Base-by-base conservation (phyloP, 2,329 filamentous ascomycete genomes). In the Aspergillus pseudoterreus region DNA sequence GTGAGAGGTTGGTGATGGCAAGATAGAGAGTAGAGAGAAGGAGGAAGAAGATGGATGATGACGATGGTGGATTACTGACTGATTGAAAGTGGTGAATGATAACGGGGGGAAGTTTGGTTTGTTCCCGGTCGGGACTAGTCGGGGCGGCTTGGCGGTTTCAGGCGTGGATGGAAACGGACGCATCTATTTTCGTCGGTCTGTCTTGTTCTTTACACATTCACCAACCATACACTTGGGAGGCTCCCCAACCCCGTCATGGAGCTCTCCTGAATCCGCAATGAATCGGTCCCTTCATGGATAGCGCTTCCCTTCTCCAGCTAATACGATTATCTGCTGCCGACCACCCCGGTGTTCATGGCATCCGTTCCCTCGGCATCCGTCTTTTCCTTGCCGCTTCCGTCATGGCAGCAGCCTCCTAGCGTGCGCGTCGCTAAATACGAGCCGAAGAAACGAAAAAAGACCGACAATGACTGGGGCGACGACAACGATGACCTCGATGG, bases 311-410 rank as follows among this genome's bases (percentile, higher is more conserved):
- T 17, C 14, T n/a, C 35, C 35, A 36, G 45, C 35, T 41, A 47
- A 21, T 14, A 10, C 33, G 41, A 38, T 33, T 22, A 43, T 32
- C 38, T 19, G 19, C 22, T 42, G 41, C 41, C 38, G 45, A 15
- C 47, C 24, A 27, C 22, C 32, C 43, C 45, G 45, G 19, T 19
- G 45, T 59, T 54, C 51, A 70, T 70, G 67, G 64, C 64, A 49
- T 59, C 59, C 49, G 48, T 53, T 45, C 64, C 64, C 49, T 63
- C 63, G 32, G 64, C 68, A 43, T 70, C 69, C 9, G 57, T 59
- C 21, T 74, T 73, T 55, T 68, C 69, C 21, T 59, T 73, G 51
- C 71, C 71, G 45, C 62, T 74, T 24, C 61, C 66, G 6, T 53
- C 58, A 50, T 72, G 68, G 67, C 64, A 68, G 49, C 70, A 71